phyloP scores from a whole-genome alignment of 2,329 filamentous ascomycete genomes.

The Chaetomium globosum region DNA sequence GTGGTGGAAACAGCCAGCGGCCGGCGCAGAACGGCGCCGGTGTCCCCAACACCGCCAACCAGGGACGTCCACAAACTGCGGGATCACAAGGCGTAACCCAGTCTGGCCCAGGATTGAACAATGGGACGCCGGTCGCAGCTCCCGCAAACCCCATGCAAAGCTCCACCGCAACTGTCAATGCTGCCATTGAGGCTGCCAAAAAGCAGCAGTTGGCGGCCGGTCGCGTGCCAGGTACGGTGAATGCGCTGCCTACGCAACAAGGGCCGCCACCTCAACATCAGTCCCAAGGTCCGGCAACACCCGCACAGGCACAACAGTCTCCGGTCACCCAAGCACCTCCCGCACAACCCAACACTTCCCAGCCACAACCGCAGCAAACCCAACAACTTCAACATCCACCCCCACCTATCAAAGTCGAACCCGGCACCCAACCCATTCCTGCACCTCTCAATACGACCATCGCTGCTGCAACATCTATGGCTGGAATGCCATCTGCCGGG shows the following conservation, averaged over 20 bases:
- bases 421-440: conserved; percentile 41
- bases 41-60: conserved; percentile 26
- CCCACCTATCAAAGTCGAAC: conserved; percentile 45
- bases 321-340: conserved; percentile 27
- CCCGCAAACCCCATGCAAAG: conserved; percentile 33
- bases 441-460: conserved; percentile 55
- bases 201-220: conserved; percentile 45
- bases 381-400: conserved; percentile 37
- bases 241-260: conserved; percentile 34
- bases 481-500: conserved; percentile 47
- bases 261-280: conserved; percentile 21
- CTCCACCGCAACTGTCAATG: conserved; percentile 47
- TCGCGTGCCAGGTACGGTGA: conserved; percentile 34
- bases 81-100: conserved; percentile 23
- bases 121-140: conserved; percentile 36
- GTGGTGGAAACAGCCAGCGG: conserved; percentile 38
- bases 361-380: conserved; percentile 37
- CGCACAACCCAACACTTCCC: conserved; percentile 18
- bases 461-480: conserved; percentile 42
- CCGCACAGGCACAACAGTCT: conserved; percentile 31
- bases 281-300: conserved; percentile 30
- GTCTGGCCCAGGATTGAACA: conserved; percentile 28
- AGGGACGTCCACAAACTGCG: conserved; percentile 25
- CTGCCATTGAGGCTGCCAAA: conserved; percentile 52
- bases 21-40: conserved; percentile 31